Base-by-base conservation (phyloP, 2,329 filamentous ascomycete species). In the Aureobasidium musti region DNA sequence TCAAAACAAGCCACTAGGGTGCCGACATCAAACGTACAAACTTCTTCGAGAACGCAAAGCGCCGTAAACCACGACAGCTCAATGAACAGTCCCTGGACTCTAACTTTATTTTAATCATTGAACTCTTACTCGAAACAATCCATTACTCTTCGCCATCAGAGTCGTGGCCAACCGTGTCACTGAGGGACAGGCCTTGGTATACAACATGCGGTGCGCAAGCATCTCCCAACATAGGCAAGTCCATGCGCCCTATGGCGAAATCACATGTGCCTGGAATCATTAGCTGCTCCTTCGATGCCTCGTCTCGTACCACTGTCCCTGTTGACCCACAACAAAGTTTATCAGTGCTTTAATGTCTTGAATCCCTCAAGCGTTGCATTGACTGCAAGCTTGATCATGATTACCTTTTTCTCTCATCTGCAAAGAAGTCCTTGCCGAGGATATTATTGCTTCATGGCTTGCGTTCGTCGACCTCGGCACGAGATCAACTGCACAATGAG, bases 281-380 rank as follows among this genome's bases (percentile, higher is more conserved):
- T 21, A 54, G 52, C 33, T 26, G 37, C 33, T 10, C 11, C 33
- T n/a, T 52, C 26, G 13, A 35, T 10, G 19, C 53, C 53, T 26
- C 21, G 35, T 56, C 33, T 41, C 39, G 54, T 8, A 21, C 14
- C 39, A 17, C 23, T 45, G 54, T 30, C n/a, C 39, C 30, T 26
- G 57, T n/a, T 30, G 57, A 49, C 57, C 57, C 57, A 60, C 57
- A 21, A 19, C 17, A 1, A 47, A 30, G 5, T 21, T 13, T 26
- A 28, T 21, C 47, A 28, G 57, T 60, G 57, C 41, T 21, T 33
- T 4, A 30, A 41, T 39, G 33, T 56, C 53, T 17, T 39, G 35
- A 45, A 59, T 59, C 54, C 39, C 26, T 59, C 37, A 7, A 43
- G 17, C 23, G 19, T 26, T 45, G 54, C 54, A 30, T n/a, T n/a